These are phyloP conservation scores for Kuraishia cidri DNA, from an alignment of 805 yeast species.

Conservation along the genomic window DNA sequence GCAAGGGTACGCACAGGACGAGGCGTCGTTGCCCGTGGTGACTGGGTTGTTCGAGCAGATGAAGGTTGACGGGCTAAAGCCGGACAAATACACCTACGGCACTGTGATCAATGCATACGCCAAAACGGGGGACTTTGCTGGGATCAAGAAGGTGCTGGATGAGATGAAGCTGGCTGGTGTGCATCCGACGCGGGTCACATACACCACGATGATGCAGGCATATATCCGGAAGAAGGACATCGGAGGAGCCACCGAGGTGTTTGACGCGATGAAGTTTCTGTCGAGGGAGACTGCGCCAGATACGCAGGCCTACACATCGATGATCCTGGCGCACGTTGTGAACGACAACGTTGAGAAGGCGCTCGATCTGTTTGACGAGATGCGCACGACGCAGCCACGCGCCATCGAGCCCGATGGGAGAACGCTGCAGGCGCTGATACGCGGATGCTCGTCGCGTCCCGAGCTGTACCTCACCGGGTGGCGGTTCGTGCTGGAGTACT, in stretches of 20 bases:
- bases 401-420: slow-evolving; percentile 30
- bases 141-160: slow-evolving; percentile 25
- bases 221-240: slow-evolving; percentile 44
- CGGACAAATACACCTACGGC: slow-evolving; percentile 32
- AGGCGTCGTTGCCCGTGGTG: slow-evolving; percentile 11
- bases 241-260: slow-evolving; percentile 59
- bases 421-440: slow-evolving; percentile 49
- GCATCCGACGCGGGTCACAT: slow-evolving; percentile 34
- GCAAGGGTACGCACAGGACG: slow-evolving; percentile 15
- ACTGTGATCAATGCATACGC: slow-evolving; percentile 36
- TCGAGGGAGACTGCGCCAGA: slow-evolving; percentile 63
- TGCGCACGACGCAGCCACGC: slow-evolving; percentile 26
- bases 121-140: slow-evolving; percentile 24
- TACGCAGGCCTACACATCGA: slow-evolving; percentile 55
- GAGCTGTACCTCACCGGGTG: slow-evolving; percentile 55
- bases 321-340: slow-evolving; percentile 58
- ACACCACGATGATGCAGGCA: slow-evolving; percentile 51
- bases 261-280: slow-evolving; percentile 80
- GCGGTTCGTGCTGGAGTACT: slow-evolving; percentile 64
- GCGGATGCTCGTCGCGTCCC: slow-evolving; percentile 53
- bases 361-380: slow-evolving; percentile 66
- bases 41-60: slow-evolving; percentile 17
- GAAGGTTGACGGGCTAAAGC: slow-evolving; percentile 13
- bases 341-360: slow-evolving; percentile 64
- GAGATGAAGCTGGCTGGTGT: slow-evolving; percentile 29